Conservation (phyloP, 352 stramenopile species). For the Phytophthora pistaciae region DNA sequence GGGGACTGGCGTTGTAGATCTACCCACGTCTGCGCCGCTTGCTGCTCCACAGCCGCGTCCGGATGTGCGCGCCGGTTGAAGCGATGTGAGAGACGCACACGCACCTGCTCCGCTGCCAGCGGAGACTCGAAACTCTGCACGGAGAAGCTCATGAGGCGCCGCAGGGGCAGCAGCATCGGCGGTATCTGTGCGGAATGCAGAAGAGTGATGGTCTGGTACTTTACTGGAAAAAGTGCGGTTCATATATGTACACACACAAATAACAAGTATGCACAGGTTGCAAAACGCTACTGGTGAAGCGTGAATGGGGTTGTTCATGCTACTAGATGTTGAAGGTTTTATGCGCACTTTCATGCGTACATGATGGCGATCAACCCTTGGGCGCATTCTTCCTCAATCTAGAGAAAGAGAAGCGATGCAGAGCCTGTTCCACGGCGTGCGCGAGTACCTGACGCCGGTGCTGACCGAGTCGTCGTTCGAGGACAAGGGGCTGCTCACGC, state of each 20-base stretch:
- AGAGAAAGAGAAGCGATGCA: slow-evolving; percentile 49
- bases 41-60: slow-evolving; percentile 45
- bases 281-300: no score
- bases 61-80: slow-evolving; percentile 61
- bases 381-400: background rate
- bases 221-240: background rate
- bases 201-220: background rate
- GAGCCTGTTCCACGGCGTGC: slow-evolving; percentile 83
- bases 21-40: slow-evolving; percentile 52
- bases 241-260: background rate
- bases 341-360: background rate
- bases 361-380: background rate
- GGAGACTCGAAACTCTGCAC: slow-evolving; percentile 40
- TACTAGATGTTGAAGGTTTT: background rate
- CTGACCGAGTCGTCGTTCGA: slow-evolving; percentile 95
- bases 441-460: slow-evolving; percentile 90
- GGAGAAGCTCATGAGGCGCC: slow-evolving; percentile 53
- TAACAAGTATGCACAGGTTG: background rate
- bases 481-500: slow-evolving; percentile 95
- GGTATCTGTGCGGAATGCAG: background rate
- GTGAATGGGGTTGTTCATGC: no score
- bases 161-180: slow-evolving; percentile 34
- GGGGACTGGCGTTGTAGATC: slow-evolving; percentile 41
- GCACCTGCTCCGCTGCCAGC: slow-evolving; percentile 44
- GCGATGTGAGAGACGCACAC: slow-evolving; percentile 47